Conservation (phyloP, 83 land plant species). For the Thuja plicata region DNA sequence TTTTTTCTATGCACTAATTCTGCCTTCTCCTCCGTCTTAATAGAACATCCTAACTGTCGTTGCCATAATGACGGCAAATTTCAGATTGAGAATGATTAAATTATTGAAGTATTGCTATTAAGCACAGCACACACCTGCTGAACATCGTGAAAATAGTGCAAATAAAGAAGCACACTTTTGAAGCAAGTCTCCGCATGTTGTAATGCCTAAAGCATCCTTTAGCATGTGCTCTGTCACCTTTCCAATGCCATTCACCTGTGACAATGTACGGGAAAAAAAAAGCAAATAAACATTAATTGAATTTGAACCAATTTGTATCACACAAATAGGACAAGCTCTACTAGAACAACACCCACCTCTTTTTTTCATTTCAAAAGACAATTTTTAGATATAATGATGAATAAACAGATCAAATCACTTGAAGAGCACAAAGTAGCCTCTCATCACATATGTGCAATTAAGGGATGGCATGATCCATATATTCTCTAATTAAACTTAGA, state of each 20-base stretch:
- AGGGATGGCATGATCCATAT: neutral
- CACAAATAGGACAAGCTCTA: neutral
- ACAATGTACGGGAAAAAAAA: neutral
- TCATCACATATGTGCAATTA: neutral
- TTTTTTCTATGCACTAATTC: neutral
- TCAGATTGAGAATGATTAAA: neutral
- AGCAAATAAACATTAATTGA: neutral
- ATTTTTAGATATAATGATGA: neutral
- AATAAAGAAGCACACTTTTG: slow-evolving; percentile 54
- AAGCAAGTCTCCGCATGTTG: slow-evolving; percentile 74
- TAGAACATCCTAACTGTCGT: neutral
- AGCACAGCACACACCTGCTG: slow-evolving; percentile 52
- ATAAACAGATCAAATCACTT: neutral
- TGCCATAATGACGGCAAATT: neutral
- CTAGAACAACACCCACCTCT: neutral
- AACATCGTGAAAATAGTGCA: slow-evolving; percentile 75
- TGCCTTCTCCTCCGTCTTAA: neutral
- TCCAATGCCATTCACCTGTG: slow-evolving; percentile 84
- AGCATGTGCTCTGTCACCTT: slow-evolving; percentile 85
- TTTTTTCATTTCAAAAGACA: neutral
- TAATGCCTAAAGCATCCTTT: slow-evolving; percentile 63
- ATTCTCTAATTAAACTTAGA: too few relatives aligned
- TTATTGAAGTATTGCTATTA: neutral
- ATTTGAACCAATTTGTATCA: neutral
- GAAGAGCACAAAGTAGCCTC: neutral